Conservation (phyloP, 2,329 filamentous ascomycete species). For the Domatiomyces catenatus region DNA sequence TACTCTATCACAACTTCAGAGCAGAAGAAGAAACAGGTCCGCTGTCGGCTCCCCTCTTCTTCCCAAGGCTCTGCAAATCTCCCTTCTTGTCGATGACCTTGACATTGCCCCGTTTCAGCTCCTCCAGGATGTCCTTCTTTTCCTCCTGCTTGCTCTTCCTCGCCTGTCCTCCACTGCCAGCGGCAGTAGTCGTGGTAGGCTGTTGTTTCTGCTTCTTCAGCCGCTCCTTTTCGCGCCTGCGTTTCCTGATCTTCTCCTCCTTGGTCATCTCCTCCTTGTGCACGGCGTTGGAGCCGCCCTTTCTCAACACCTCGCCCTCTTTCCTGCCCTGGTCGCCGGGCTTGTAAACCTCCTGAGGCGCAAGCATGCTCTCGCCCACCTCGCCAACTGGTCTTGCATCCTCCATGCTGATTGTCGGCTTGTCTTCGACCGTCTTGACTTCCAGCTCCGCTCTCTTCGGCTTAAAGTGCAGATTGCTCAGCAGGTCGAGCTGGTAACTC, state of each 20-base stretch:
- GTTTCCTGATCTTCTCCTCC: conserved; percentile 64
- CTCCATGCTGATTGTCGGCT: conserved; percentile 86
- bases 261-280: conserved; percentile 73
- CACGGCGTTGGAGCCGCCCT: conserved; percentile 36
- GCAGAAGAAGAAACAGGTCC: not conserved
- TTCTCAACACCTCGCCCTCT: conserved; percentile 8
- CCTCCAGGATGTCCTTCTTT: conserved; percentile 44
- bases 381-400: conserved; percentile 77
- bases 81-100: conserved; percentile 86
- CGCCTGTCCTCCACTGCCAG: not conserved
- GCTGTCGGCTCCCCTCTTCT: conserved; percentile 42
- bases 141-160: conserved; percentile 22
- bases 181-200: conserved; percentile 29
- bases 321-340: conserved; percentile 48
- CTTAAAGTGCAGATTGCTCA: conserved; percentile 91
- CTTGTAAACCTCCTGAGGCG: conserved; percentile 86
- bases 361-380: conserved; percentile 62
- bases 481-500: conserved; percentile 63
- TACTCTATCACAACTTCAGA: conserved; percentile 1
- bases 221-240: conserved; percentile 73
- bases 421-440: conserved; percentile 75
- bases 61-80: conserved; percentile 67
- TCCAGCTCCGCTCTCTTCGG: conserved; percentile 70
- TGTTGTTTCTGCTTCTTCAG: conserved; percentile 47
- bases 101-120: conserved; percentile 71